Evolutionary conservation across 2,329 filamentous ascomycete species (phyloP).

Genomic region (Alternaria brassicicola): DNA sequence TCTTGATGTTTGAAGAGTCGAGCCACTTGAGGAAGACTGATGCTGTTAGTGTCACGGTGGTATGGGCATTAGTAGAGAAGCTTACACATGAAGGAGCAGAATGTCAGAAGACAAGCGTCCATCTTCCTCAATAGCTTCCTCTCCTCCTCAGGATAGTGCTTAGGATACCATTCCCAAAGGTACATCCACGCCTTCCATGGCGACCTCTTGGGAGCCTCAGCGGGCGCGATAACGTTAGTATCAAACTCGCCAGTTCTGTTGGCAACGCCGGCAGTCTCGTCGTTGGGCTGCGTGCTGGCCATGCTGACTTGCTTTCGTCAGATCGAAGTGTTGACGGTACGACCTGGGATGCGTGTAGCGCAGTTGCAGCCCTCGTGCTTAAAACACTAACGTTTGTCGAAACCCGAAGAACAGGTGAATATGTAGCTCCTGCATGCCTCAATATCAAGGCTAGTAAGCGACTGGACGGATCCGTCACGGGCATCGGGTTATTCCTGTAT

Average conservation of each 20-base stretch:
- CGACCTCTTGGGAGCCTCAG: conserved; percentile 44
- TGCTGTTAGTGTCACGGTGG: not conserved
- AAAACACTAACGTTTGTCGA: conserved; percentile 1
- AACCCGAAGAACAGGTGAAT: conserved; percentile 26
- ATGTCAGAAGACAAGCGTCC: conserved; percentile 46
- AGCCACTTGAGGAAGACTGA: conserved; percentile 49
- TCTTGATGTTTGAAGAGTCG: conserved; percentile 50
- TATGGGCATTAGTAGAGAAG: not conserved
- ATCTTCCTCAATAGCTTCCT: conserved; percentile 44
- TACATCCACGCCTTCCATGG: conserved; percentile 50
- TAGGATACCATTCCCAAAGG: conserved; percentile 49
- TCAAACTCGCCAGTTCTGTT: conserved; percentile 30
- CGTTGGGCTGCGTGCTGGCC: conserved; percentile 30
- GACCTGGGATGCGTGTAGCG: conserved; percentile 6
- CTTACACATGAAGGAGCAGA: conserved; percentile 49
- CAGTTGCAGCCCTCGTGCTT: conserved; percentile 10
- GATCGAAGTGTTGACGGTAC: conserved; percentile 1
- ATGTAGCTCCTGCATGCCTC: conserved; percentile 25
- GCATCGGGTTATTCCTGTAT: conserved; percentile 35
- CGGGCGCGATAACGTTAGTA: conserved; percentile 41
- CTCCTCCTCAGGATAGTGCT: conserved; percentile 44
- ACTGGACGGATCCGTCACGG: conserved; percentile 20
- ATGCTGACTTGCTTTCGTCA: conserved; percentile 7
- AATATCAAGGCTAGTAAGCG: conserved; percentile 21
- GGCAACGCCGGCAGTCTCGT: conserved; percentile 28